These are phyloP conservation scores for Voacanga thouarsii DNA, from an alignment of 257 asterid species.

Conservation along the genomic window DNA sequence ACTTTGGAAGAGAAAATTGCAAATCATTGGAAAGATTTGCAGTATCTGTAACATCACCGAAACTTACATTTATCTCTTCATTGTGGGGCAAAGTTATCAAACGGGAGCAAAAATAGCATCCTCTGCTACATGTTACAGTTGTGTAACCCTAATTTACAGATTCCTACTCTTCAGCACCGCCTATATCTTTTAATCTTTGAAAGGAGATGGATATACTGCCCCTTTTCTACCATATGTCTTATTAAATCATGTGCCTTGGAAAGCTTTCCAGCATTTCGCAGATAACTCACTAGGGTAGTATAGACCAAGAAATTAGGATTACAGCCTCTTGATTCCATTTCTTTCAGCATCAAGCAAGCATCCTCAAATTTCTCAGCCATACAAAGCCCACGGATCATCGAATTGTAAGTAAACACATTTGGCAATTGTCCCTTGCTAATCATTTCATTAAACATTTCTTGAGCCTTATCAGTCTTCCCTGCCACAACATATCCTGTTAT, in stretches of 20 bases:
- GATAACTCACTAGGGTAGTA: constrained; percentile 76
- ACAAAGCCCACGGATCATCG: constrained; percentile 93
- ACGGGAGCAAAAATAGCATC: neutral
- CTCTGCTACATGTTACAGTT: neutral
- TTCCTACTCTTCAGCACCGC: constrained; percentile 45
- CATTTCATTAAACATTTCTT: constrained; percentile 64
- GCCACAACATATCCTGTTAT: constrained; percentile 79
- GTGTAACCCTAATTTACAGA: constrained; percentile 3
- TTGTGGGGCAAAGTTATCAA: neutral
- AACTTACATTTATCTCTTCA: neutral
- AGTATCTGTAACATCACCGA: neutral
- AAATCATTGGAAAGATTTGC: neutral
- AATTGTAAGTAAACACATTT: constrained; percentile 86
- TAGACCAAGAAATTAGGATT: constrained; percentile 93
- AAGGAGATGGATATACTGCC: constrained; percentile 62
- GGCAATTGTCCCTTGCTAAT: constrained; percentile 67
- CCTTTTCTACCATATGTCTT: constrained; percentile 80
- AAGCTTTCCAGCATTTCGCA: constrained; percentile 78
- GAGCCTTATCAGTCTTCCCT: constrained; percentile 64
- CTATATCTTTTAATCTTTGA: constrained; percentile 65
- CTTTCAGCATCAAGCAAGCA: constrained; percentile 74
- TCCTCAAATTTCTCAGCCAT: constrained; percentile 70
- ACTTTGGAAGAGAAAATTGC: neutral
- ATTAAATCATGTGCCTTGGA: constrained; percentile 71
- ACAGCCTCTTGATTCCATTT: constrained; percentile 85